phyloP scores from a whole-genome alignment of 208 protist genomes.

The Phytomonas francai region DNA sequence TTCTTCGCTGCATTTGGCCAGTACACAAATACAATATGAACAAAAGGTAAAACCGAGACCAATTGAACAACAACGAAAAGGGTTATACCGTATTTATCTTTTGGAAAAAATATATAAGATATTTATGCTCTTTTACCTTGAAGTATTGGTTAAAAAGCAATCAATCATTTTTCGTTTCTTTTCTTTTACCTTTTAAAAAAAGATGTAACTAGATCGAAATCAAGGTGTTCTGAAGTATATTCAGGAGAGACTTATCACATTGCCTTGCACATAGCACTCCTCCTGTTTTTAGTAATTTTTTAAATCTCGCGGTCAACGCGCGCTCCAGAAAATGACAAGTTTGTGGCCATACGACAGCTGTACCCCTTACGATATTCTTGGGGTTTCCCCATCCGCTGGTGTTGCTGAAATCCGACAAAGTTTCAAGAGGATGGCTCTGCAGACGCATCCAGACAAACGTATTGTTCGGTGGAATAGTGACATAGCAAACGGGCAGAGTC shows the following conservation, averaged over 20 bases:
- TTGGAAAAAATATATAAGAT: neutral
- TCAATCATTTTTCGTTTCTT: slow-evolving; percentile 2
- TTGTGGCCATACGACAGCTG: slow-evolving; percentile 9
- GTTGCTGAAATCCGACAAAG: slow-evolving; percentile 51
- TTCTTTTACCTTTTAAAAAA: slow-evolving; percentile 10
- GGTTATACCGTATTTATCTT: neutral
- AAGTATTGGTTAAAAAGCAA: neutral
- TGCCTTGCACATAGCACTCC: neutral
- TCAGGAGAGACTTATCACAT: neutral
- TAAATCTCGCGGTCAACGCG: neutral
- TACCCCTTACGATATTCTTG: slow-evolving; percentile 58
- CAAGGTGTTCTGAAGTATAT: neutral
- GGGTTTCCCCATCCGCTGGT: slow-evolving; percentile 20
- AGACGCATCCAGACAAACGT: slow-evolving; percentile 68
- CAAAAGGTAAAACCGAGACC: neutral
- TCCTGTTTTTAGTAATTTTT: slow-evolving; percentile 4
- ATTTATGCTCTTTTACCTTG: neutral
- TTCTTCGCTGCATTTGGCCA: neutral
- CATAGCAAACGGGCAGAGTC: neutral
- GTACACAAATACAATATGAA: neutral
- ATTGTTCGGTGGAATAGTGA: neutral
- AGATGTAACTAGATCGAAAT: slow-evolving; percentile 7
- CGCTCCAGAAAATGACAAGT: slow-evolving; percentile 5
- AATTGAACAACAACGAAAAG: neutral
- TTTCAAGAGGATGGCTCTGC: slow-evolving; percentile 57